These are phyloP conservation scores for Torulaspora globosa DNA, from an alignment of 1,139 yeast genomes.

Conservation along the genomic window DNA sequence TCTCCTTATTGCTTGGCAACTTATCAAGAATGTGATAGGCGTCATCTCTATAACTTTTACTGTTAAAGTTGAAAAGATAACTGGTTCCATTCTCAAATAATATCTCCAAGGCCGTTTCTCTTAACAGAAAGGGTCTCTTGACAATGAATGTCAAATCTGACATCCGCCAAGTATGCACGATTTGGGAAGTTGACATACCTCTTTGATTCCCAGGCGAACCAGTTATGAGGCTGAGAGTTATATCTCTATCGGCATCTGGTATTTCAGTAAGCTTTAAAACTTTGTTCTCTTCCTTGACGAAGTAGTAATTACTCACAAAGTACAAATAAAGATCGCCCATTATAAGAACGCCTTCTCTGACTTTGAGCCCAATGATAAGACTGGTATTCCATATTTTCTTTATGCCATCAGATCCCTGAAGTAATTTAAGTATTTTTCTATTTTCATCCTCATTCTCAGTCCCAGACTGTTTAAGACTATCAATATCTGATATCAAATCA, in stretches of 20 bases:
- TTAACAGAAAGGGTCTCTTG: slow-evolving; percentile 64
- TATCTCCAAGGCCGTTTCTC: slow-evolving; percentile 77
- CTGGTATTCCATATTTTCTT: slow-evolving; percentile 70
- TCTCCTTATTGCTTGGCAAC: slow-evolving; percentile 43
- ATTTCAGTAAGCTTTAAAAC: slow-evolving; percentile 68
- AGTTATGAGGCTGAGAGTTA: slow-evolving; percentile 19
- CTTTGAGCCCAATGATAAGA: slow-evolving; percentile 66
- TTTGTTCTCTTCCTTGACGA: slow-evolving; percentile 47
- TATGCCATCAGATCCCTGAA: slow-evolving; percentile 68
- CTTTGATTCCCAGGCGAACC: not conserved
- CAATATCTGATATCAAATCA: slow-evolving; percentile 47
- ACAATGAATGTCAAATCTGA: slow-evolving; percentile 57
- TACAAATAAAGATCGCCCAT: slow-evolving; percentile 62
- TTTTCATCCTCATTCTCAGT: slow-evolving; percentile 59
- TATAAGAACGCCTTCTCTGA: slow-evolving; percentile 68
- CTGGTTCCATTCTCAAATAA: slow-evolving; percentile 71
- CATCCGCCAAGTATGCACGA: slow-evolving; percentile 54
- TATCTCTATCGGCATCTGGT: slow-evolving; percentile 56
- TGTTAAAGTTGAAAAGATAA: slow-evolving; percentile 40
- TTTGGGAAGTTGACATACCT: slow-evolving; percentile 39
- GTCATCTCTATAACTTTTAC: slow-evolving; percentile 50
- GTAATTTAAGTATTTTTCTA: slow-evolving; percentile 63
- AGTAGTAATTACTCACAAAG: slow-evolving; percentile 64
- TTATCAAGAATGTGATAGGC: slow-evolving; percentile 48
- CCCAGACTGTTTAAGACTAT: slow-evolving; percentile 33